Conservation (phyloP, 2,329 filamentous ascomycete species). For the Penicillium concentricum region DNA sequence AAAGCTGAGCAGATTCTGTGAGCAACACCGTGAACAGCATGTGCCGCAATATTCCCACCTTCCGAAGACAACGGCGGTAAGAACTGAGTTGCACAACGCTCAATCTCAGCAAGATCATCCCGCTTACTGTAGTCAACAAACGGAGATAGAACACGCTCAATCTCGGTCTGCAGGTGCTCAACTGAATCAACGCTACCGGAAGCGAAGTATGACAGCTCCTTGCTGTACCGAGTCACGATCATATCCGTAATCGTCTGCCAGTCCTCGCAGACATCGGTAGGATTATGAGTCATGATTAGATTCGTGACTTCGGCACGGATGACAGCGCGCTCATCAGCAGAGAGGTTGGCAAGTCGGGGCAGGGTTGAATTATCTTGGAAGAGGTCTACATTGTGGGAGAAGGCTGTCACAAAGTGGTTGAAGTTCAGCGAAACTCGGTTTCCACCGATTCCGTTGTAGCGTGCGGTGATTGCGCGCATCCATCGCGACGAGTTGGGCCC, state of each 20-base stretch:
- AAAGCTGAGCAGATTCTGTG: constrained; percentile 35
- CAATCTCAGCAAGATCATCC: constrained; percentile 26
- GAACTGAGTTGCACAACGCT: constrained; percentile 38
- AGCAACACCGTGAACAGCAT: constrained; percentile 32
- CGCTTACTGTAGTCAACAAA: constrained; percentile 38
- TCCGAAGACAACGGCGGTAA: constrained; percentile 21
- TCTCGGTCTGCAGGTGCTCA: constrained; percentile 27
- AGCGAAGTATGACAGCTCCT: constrained; percentile 48
- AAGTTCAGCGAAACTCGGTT: constrained; percentile 49
- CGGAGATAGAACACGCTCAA: constrained; percentile 30
- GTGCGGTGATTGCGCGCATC: constrained; percentile 28
- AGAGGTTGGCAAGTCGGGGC: constrained; percentile 40
- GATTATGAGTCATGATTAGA: constrained; percentile 39
- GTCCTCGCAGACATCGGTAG: constrained; percentile 42
- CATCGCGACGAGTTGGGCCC: constrained; percentile 11
- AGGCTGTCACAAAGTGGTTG: constrained; percentile 51
- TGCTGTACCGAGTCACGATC: constrained; percentile 62
- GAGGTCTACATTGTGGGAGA: constrained; percentile 44
- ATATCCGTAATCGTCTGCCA: constrained; percentile 70
- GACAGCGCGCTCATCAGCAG: constrained; percentile 31
- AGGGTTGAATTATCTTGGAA: constrained; percentile 38
- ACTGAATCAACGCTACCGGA: constrained; percentile 28
- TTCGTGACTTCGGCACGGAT: constrained; percentile 47
- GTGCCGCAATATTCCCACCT: constrained; percentile 21
- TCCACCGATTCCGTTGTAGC: constrained; percentile 36